phyloP scores from a whole-genome alignment of 345 rosid genomes.

The Syzygium aromaticum region DNA sequence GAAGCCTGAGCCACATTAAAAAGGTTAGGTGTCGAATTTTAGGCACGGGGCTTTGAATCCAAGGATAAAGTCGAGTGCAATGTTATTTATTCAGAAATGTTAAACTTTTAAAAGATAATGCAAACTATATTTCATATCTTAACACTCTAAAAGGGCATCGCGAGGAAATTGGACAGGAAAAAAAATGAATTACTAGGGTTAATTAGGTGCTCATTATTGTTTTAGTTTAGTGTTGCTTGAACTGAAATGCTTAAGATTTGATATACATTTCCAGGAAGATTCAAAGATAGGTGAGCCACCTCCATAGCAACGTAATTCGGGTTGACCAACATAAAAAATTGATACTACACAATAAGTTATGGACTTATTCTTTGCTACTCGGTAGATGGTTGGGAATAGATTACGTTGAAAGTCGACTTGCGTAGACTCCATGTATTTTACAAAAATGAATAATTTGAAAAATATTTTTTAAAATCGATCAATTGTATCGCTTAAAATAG shows the following conservation, averaged over 20 bases:
- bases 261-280: neutral
- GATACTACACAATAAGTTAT: neutral
- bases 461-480: neutral
- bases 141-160: neutral
- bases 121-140: neutral
- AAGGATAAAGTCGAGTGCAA: neutral
- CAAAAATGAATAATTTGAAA: neutral
- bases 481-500: neutral
- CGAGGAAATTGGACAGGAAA: neutral
- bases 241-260: neutral
- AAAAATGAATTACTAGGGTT: neutral
- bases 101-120: neutral
- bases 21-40: neutral
- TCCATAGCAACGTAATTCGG: neutral
- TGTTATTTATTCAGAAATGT: neutral
- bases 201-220: neutral
- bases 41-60: neutral
- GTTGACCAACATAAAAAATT: neutral
- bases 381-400: neutral
- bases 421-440: neutral
- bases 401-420: neutral
- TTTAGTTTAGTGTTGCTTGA: neutral
- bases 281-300: neutral
- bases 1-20: neutral
- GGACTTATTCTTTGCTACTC: neutral